Percentiles rank a stretch among this genome's conserved stretches.
These are phyloP conservation scores for Ceratocystis huliohia DNA, from an alignment of 2,329 filamentous ascomycete genomes.

Conservation along the genomic window DNA sequence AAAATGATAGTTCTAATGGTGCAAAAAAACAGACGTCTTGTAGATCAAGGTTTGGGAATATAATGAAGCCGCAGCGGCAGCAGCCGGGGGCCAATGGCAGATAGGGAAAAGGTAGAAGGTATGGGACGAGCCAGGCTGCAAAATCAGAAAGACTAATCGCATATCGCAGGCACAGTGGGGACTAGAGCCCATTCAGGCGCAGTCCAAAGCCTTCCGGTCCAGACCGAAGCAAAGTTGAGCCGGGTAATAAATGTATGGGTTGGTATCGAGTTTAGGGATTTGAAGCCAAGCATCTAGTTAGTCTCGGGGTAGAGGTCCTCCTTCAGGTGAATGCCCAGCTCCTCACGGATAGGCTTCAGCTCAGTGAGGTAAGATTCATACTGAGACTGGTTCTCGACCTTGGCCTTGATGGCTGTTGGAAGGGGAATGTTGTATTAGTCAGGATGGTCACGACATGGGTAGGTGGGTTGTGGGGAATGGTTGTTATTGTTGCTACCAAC, in stretches of 20 bases:
- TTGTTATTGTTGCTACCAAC: background rate
- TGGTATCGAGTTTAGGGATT: constrained; percentile 9
- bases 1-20: background rate
- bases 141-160: constrained; percentile 11
- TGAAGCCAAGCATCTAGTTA: constrained; percentile 29
- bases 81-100: background rate
- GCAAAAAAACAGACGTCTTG: constrained; percentile 1
- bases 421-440: background rate
- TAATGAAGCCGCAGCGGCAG: background rate
- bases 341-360: constrained; percentile 83
- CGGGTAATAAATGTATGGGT: constrained; percentile 5
- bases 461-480: background rate
- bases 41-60: constrained; percentile 10
- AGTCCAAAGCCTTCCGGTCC: constrained; percentile 10
- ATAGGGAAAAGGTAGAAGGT: background rate
- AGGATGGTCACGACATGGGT: background rate
- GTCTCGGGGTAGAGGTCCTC: constrained; percentile 77
- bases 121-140: constrained; percentile 10
- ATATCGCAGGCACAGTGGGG: constrained; percentile 7
- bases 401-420: constrained; percentile 81
- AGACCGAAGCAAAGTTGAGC: constrained; percentile 6
- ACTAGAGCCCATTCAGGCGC: background rate
- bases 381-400: constrained; percentile 96
- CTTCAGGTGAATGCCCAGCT: constrained; percentile 82
- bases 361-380: constrained; percentile 94